phyloP scores from a whole-genome alignment of 129 eudicot genomes.

The Heracleum sosnowskyi region DNA sequence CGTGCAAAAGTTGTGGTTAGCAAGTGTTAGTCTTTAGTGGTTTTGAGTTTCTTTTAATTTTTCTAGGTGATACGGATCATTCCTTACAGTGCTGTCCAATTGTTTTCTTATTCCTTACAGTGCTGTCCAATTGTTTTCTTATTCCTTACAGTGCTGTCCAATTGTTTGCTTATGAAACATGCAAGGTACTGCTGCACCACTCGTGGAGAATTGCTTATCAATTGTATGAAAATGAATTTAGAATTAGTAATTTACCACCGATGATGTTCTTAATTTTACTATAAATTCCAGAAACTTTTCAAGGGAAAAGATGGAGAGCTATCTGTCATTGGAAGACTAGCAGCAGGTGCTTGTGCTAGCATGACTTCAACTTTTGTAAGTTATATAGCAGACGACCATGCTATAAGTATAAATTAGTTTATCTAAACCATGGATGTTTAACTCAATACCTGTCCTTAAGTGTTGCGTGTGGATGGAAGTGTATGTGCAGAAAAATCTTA shows the following conservation, averaged over 20 bases:
- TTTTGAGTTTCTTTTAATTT: background rate
- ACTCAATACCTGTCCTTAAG: background rate
- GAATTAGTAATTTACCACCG: background rate
- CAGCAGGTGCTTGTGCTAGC: conserved; percentile 99
- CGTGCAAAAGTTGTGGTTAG: background rate
- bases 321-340: conserved; percentile 70
- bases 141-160: too few species aligned
- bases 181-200: conserved; percentile 46
- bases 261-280: background rate
- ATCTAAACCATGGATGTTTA: background rate
- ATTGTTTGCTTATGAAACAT: conserved; percentile 88
- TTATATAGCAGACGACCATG: background rate
- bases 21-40: background rate
- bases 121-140: too few species aligned
- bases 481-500: background rate
- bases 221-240: background rate
- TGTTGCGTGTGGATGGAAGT: background rate
- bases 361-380: conserved; percentile 77
- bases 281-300: conserved; percentile 54
- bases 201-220: background rate
- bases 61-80: conserved; percentile 78
- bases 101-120: too few species aligned
- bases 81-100: conserved; percentile 92
- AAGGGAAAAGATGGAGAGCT: conserved; percentile 66
- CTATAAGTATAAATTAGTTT: background rate